Evolutionary conservation across 495 filamentous ascomycete species (phyloP), one percentile per base, ranked within the genome.

Genomic region (Penicillium argentinense): DNA sequence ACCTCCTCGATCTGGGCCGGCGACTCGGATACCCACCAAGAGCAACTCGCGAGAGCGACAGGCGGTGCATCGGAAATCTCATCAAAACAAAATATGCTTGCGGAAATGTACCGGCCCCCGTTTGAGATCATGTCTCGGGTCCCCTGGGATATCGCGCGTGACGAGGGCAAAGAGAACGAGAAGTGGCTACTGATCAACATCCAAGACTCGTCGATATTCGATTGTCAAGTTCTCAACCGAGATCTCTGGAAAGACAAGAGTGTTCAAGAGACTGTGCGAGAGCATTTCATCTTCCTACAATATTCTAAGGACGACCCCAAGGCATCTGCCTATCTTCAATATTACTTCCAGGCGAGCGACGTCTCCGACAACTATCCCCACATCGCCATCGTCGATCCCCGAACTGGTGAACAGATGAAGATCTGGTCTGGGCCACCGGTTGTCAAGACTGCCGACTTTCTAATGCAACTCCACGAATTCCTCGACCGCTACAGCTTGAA

Each of bases 121-220:
- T 91, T 87, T 60, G 87, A 95, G 38, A 69, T 97, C 13, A 96
- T 97, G 68, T 81, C 76, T 3, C 75, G 78, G 27, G 54, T 88
- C 12, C 68, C 80, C 6, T 92, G 88, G 82, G 89, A 96, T 49
- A 71, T 82, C 16, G 92, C 88, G 13, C 83, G 95, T 28, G 77
- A 93, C 12, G 74, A 88, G 54, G 93, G 92, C 29, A 91, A 87
- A 60, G 86, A 91, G 18, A 74, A 77, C 21, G 82, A 90, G 66
- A 97, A 95, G 63, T 98, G 93, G 93, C 77, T 98, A 11, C 60
- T 98, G 39, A 88, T 97, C 53, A 96, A 98, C 60, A 83, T 98
- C 4, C 93, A 98, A 69, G 91, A 98, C 63, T 77, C 85, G 25
- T 85, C 88, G 3, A 79, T 95, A 30, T 98, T 97, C 57, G 84